phyloP scores from a whole-genome alignment of 177 flowering plant genomes.

The Vitis hybrid region DNA sequence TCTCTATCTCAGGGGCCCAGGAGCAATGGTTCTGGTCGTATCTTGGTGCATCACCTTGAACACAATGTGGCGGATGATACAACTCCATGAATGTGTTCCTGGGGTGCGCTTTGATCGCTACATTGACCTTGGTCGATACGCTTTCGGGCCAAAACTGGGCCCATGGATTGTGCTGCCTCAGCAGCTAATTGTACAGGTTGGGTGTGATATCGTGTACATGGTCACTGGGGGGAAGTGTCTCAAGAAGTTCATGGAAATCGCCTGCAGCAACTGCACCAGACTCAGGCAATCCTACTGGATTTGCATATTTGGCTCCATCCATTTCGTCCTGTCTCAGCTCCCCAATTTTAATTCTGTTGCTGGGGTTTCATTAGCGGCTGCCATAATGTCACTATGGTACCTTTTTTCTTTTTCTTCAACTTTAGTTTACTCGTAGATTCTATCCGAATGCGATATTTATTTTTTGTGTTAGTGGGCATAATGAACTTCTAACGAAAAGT shows the following conservation, averaged over 20 bases:
- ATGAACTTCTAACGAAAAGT: too few species aligned
- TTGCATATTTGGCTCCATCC: conserved; percentile 72
- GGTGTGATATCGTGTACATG: conserved; percentile 88
- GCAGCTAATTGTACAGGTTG: conserved; percentile 85
- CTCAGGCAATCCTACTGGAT: conserved; percentile 82
- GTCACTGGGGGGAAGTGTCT: conserved; percentile 92
- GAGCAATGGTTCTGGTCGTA: conserved; percentile 49
- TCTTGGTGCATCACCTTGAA: conserved; percentile 87
- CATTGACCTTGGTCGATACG: conserved; percentile 67
- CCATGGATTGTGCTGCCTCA: conserved; percentile 90
- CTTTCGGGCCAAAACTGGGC: conserved; percentile 78
- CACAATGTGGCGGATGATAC: conserved; percentile 89
- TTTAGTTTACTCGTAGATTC: neutral
- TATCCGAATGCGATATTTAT: too few species aligned
- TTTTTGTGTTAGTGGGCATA: too few species aligned
- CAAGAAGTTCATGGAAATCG: conserved; percentile 75
- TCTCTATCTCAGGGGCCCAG: conserved; percentile 75
- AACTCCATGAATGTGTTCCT: conserved; percentile 81
- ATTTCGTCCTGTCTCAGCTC: conserved; percentile 84
- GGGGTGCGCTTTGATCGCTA: conserved; percentile 89
- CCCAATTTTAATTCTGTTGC: conserved; percentile 87
- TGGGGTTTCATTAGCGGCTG: conserved; percentile 82
- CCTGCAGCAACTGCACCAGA: conserved; percentile 57
- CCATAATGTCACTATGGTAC: conserved; percentile 85
- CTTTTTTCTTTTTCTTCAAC: neutral